Percentiles rank a stretch among this genome's conserved stretches.
phyloP scores from a whole-genome alignment of 2,329 filamentous ascomycete species.

The Paecilomyces sp. region DNA sequence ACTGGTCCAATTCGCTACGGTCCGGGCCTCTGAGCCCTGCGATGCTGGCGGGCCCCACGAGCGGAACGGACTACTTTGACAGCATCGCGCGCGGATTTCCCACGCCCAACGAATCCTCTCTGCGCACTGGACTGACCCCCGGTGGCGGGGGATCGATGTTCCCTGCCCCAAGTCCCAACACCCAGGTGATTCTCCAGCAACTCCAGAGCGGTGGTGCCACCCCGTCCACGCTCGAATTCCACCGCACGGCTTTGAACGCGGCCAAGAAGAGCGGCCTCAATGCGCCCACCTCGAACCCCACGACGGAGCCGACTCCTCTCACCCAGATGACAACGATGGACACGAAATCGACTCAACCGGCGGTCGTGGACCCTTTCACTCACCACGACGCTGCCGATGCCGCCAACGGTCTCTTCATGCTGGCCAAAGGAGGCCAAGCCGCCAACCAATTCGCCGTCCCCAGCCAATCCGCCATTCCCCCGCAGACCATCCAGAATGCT shows the following conservation, averaged over 20 bases:
- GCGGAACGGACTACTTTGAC: constrained; percentile 77
- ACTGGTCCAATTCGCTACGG: constrained; percentile 81
- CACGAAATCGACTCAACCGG: constrained; percentile 35
- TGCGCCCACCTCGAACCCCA: constrained; percentile 35
- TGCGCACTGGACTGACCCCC: constrained; percentile 85
- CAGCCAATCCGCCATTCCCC: constrained; percentile 44
- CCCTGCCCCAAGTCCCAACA: constrained; percentile 80
- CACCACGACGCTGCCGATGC: constrained; percentile 89
- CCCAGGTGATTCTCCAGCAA: constrained; percentile 72
- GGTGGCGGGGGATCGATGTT: constrained; percentile 97
- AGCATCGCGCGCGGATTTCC: constrained; percentile 77
- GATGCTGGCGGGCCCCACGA: constrained; percentile 80
- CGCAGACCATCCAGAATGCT: constrained; percentile 46
- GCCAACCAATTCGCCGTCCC: constrained; percentile 49
- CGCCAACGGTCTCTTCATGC: constrained; percentile 85
- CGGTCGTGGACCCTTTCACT: constrained; percentile 62
- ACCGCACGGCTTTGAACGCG: constrained; percentile 81
- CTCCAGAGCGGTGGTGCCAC: constrained; percentile 76
- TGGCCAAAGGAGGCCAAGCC: constrained; percentile 60
- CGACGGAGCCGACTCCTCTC: constrained; percentile 32
- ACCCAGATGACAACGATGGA: constrained; percentile 35
- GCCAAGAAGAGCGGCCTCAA: constrained; percentile 52
- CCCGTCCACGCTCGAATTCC: constrained; percentile 86
- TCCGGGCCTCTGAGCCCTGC: constrained; percentile 92
- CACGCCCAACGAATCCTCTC: constrained; percentile 91